These are phyloP conservation scores for Pinus taeda DNA, from an alignment of 75 land plant genomes.

Conservation along the genomic window DNA sequence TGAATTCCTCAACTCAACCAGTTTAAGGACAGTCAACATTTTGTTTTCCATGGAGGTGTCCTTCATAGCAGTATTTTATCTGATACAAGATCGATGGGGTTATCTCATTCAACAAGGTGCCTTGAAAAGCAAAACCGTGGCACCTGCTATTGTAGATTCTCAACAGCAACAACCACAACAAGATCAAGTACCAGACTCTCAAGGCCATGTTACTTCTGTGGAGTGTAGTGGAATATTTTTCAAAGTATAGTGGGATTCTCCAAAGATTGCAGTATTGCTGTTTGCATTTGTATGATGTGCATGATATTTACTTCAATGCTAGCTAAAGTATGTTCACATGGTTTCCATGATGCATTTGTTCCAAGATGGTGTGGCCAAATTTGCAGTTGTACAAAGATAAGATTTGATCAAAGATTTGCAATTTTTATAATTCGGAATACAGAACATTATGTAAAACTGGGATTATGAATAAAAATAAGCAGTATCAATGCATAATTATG, in stretches of 20 bases:
- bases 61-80: slow-evolving; percentile 57
- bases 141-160: slow-evolving; percentile 13
- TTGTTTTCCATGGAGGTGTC: slow-evolving; percentile 62
- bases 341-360: too few species aligned
- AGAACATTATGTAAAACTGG: too few species aligned
- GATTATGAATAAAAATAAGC: too few species aligned
- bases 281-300: too few species aligned
- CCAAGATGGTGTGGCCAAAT: too few species aligned
- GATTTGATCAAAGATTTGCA: too few species aligned
- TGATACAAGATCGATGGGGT: slow-evolving; percentile 80
- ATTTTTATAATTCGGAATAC: too few species aligned
- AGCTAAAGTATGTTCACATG: too few species aligned
- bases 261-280: background rate
- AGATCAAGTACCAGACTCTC: background rate
- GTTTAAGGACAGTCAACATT: slow-evolving; percentile 39
- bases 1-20: slow-evolving; percentile 39
- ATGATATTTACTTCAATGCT: too few species aligned
- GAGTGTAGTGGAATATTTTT: slow-evolving; percentile 1
- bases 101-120: slow-evolving; percentile 59
- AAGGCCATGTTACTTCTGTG: slow-evolving; percentile 8
- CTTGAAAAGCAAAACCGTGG: slow-evolving; percentile 11
- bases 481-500: too few species aligned
- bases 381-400: too few species aligned
- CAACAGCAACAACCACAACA: slow-evolving; percentile 6
- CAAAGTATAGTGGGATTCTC: background rate